These are phyloP conservation scores for Megacollybia marginata DNA, from an alignment of 768 basidiomycete species.

Conservation along the genomic window DNA sequence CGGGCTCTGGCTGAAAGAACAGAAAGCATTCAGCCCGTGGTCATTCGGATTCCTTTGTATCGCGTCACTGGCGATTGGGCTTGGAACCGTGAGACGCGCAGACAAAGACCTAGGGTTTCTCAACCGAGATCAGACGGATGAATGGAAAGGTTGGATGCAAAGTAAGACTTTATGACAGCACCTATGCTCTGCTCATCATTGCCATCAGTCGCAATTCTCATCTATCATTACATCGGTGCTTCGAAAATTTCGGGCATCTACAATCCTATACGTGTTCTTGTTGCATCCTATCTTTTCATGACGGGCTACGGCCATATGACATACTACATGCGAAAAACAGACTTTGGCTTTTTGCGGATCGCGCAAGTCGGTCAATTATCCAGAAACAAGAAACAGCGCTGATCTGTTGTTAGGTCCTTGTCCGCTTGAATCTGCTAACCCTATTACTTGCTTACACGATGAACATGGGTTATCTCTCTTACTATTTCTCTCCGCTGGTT, in stretches of 20 bases:
- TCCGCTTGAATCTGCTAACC: conserved; percentile 80
- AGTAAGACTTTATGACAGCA: conserved; percentile 35
- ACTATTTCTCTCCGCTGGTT: conserved; percentile 87
- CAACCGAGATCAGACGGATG: conserved; percentile 89
- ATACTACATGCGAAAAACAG: conserved; percentile 85
- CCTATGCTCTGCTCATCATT: conserved; percentile 1
- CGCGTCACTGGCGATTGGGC: conserved; percentile 46
- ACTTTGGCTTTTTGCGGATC: conserved; percentile 74
- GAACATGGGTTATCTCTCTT: conserved; percentile 87
- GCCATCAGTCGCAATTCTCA: conserved; percentile 69
- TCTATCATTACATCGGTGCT: conserved; percentile 89
- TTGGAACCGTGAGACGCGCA: conserved; percentile 56
- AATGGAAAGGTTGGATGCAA: conserved; percentile 99
- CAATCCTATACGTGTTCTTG: conserved; percentile 82
- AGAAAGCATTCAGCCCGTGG: conserved; percentile 73
- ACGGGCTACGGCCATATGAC: conserved; percentile 87
- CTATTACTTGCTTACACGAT: conserved; percentile 80
- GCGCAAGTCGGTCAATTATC: conserved; percentile 45
- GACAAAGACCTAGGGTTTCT: conserved; percentile 86
- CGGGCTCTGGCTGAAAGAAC: conserved; percentile 80
- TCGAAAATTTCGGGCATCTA: conserved; percentile 90
- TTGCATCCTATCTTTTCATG: conserved; percentile 90
- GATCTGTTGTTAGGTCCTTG: conserved; percentile 43
- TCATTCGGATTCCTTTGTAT: conserved; percentile 57
- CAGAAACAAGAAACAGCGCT: too few species aligned